Percentiles rank a stretch among this genome's conserved stretches.
phyloP scores from a whole-genome alignment of 2,329 filamentous ascomycete genomes.

The Diplocarpon mali region DNA sequence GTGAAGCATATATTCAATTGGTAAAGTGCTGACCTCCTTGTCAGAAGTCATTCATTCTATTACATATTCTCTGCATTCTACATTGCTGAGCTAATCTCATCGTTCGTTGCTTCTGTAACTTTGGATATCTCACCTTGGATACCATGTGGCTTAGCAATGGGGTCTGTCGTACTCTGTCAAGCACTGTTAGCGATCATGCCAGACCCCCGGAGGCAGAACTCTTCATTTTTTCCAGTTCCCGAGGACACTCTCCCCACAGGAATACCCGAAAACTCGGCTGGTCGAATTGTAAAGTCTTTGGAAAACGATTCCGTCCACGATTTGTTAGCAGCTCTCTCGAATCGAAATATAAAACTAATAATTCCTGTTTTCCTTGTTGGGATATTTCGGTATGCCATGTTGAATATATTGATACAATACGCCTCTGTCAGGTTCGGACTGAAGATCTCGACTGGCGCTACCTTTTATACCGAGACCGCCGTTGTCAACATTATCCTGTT shows the following conservation, averaged over 20 bases:
- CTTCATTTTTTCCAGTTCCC: neutral
- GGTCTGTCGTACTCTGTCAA: slow-evolving; percentile 15
- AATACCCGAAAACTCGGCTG: neutral
- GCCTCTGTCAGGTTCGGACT: slow-evolving; percentile 22
- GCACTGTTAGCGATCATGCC: slow-evolving; percentile 19
- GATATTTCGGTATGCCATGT: slow-evolving; percentile 23
- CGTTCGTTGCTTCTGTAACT: slow-evolving; percentile 21
- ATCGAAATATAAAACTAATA: slow-evolving; percentile 16
- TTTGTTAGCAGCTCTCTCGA: slow-evolving; percentile 9
- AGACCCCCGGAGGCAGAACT: slow-evolving; percentile 1
- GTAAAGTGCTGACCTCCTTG: neutral
- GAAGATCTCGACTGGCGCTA: slow-evolving; percentile 23
- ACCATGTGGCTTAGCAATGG: slow-evolving; percentile 20
- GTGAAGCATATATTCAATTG: slow-evolving; percentile 12
- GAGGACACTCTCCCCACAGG: neutral
- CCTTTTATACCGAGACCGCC: slow-evolving; percentile 25
- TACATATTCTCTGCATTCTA: slow-evolving; percentile 27
- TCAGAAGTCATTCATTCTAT: slow-evolving; percentile 24
- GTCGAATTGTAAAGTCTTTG: neutral
- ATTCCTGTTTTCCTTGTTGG: slow-evolving; percentile 25
- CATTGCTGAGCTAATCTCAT: slow-evolving; percentile 23
- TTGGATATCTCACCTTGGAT: slow-evolving; percentile 26
- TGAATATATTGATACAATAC: slow-evolving; percentile 26
- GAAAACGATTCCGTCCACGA: slow-evolving; percentile 6
- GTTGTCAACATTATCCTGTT: slow-evolving; percentile 24